A percentile compares a stretch with the other conserved stretches of the same genome.
Evolutionary conservation across 495 filamentous ascomycete species (phyloP).

Genomic region (Astrothelium subdiscretum): DNA sequence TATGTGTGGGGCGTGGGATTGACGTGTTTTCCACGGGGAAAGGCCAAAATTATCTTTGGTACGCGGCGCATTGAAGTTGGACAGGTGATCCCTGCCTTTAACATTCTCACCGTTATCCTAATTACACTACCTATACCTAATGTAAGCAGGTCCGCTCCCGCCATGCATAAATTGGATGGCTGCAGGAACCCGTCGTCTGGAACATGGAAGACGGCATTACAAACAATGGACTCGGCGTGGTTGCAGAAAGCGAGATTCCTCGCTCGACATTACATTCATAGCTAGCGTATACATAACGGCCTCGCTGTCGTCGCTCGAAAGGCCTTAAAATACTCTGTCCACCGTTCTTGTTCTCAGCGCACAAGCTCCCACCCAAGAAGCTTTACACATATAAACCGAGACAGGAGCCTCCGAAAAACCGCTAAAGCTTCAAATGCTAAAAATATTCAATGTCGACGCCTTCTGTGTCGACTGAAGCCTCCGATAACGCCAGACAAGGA

Average conservation of each 20-base stretch:
- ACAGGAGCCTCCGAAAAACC: background rate
- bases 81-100: background rate
- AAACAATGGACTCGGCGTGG: background rate
- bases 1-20: background rate
- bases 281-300: background rate
- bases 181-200: background rate
- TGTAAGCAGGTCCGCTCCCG: background rate
- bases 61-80: background rate
- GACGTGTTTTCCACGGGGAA: background rate
- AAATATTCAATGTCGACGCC: background rate
- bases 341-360: background rate
- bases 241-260: background rate
- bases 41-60: background rate
- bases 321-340: background rate
- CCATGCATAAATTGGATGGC: background rate
- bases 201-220: background rate
- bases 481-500: background rate
- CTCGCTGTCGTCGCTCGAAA: background rate
- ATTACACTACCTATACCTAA: background rate
- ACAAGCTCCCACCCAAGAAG: background rate
- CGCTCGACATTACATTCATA: background rate
- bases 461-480: background rate
- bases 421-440: background rate
- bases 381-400: background rate
- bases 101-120: background rate